Evolutionary conservation across 805 yeast genomes (phyloP).

Genomic region (Yamadazyma takamatsuzukensis): DNA sequence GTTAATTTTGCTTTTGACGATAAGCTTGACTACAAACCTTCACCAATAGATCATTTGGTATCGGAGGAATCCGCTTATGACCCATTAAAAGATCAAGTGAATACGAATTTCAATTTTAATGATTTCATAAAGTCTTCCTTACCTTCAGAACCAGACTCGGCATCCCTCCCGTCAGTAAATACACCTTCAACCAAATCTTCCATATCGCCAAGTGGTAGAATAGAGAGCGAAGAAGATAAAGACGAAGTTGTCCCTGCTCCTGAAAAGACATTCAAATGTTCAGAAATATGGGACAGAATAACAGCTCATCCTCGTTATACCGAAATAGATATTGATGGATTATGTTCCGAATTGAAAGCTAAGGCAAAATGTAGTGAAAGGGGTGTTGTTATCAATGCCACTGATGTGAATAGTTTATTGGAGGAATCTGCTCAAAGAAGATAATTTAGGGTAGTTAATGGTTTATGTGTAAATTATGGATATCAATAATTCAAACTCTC

Average conservation of each 20-base stretch:
- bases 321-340: constrained; percentile 90
- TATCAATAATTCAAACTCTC: too few relatives aligned
- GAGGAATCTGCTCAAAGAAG: constrained; percentile 22
- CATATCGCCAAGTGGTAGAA: constrained; percentile 8
- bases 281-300: constrained; percentile 95
- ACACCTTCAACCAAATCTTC: constrained; percentile 7
- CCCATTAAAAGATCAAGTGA: constrained; percentile 38
- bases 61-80: constrained; percentile 58
- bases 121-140: constrained; percentile 33
- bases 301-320: constrained; percentile 91
- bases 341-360: constrained; percentile 81
- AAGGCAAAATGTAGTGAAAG: constrained; percentile 94
- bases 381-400: constrained; percentile 83
- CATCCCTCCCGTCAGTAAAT: constrained; percentile 8
- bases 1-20: constrained; percentile 49
- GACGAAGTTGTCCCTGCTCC: constrained; percentile 66
- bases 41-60: constrained; percentile 42
- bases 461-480: not conserved
- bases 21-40: constrained; percentile 16
- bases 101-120: constrained; percentile 33
- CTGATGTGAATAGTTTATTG: constrained; percentile 65
- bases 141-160: constrained; percentile 19
- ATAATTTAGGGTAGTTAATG: too few relatives aligned
- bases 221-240: constrained; percentile 16
- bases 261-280: constrained; percentile 62